phyloP scores from a whole-genome alignment of 2,329 filamentous ascomycete species.

The Albifimbria verrucaria region DNA sequence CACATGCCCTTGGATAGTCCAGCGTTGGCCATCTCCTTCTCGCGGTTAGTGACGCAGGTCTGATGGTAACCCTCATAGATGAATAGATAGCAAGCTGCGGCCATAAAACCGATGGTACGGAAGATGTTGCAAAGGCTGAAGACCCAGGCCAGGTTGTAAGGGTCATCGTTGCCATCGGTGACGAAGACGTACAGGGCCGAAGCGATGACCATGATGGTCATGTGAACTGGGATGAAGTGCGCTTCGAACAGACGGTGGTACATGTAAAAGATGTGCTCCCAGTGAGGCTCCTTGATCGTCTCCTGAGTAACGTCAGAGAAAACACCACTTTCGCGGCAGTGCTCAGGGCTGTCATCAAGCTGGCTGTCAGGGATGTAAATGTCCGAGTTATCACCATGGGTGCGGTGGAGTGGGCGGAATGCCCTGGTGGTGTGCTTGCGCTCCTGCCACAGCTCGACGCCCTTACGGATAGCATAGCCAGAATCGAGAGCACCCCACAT shows the following conservation, averaged over 20 bases:
- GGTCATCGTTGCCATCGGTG: conserved; percentile 47
- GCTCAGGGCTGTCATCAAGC: conserved; percentile 34
- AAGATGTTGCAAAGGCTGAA: conserved; percentile 59
- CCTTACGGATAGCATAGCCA: conserved; percentile 60
- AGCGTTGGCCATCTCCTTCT: conserved; percentile 64
- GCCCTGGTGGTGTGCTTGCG: conserved; percentile 53
- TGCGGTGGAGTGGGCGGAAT: conserved; percentile 54
- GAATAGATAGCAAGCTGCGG: conserved; percentile 60
- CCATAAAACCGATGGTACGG: conserved; percentile 58
- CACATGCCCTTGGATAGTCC: conserved; percentile 63
- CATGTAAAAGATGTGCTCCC: conserved; percentile 54
- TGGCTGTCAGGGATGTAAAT: conserved; percentile 46
- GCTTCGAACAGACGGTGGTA: conserved; percentile 70
- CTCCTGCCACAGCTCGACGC: conserved; percentile 54
- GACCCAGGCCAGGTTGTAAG: conserved; percentile 54
- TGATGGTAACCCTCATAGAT: conserved; percentile 67
- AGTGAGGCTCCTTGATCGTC: conserved; percentile 49
- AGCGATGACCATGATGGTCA: conserved; percentile 60
- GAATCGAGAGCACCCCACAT: conserved; percentile 75
- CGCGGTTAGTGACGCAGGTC: conserved; percentile 55
- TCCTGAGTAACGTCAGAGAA: conserved; percentile 54
- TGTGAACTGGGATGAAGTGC: conserved; percentile 68
- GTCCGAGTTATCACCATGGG: conserved; percentile 40
- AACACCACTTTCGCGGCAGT: conserved; percentile 44
- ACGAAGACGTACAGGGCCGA: conserved; percentile 58